Evolutionary conservation across 2,329 filamentous ascomycete genomes (phyloP).

Genomic region (Colletotrichum sp.): DNA sequence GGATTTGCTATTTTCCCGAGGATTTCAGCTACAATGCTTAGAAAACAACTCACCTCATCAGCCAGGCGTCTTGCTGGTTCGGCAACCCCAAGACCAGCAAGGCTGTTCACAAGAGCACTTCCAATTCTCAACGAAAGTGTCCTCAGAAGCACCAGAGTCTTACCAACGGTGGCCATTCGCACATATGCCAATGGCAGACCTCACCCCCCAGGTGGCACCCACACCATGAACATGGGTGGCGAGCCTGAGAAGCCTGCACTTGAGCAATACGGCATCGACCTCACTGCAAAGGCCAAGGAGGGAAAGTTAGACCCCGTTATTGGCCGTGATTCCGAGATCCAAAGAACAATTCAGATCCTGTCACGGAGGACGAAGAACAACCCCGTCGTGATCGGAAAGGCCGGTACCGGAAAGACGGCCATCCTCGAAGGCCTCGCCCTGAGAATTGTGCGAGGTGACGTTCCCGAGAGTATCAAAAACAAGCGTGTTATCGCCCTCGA

Average conservation of each 20-base stretch:
- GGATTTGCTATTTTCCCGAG: neutral
- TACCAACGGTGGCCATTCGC: conserved; percentile 49
- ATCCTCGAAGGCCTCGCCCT: conserved; percentile 90
- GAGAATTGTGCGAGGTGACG: conserved; percentile 88
- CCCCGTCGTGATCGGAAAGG: conserved; percentile 89
- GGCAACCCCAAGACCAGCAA: conserved; percentile 30
- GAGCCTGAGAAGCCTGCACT: conserved; percentile 82
- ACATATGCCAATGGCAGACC: conserved; percentile 75
- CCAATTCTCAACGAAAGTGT: conserved; percentile 1
- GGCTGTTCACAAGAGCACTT: conserved; percentile 18
- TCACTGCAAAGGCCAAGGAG: conserved; percentile 82
- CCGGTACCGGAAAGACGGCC: conserved; percentile 93
- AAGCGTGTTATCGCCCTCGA: conserved; percentile 90
- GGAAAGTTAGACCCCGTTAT: conserved; percentile 97
- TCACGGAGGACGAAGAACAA: conserved; percentile 96
- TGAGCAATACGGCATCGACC: conserved; percentile 89
- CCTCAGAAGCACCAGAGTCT: conserved; percentile 25
- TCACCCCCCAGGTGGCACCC: conserved; percentile 88
- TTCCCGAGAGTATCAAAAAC: conserved; percentile 94
- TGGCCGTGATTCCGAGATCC: conserved; percentile 88
- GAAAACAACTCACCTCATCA: conserved; percentile 42
- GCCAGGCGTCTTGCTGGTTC: conserved; percentile 40
- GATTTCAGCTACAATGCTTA: conserved; percentile 37
- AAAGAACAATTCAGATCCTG: conserved; percentile 91
- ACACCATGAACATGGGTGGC: conserved; percentile 87